These are phyloP conservation scores for Wakefieldia striispora DNA, from an alignment of 768 basidiomycete genomes.

Conservation along the genomic window DNA sequence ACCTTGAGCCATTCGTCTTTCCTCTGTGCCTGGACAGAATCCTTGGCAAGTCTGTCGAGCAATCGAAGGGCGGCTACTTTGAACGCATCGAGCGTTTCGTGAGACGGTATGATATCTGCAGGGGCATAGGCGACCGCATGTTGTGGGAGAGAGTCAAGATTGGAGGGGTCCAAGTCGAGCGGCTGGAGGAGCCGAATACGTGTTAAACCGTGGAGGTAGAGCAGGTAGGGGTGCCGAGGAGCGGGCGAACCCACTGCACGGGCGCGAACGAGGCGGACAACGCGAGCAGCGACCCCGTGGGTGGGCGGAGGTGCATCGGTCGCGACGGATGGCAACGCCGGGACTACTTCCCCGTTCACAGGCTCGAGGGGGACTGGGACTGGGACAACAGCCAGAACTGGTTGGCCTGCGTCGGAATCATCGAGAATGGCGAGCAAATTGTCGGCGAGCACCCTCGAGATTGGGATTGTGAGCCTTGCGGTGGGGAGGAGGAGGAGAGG, in stretches of 20 bases:
- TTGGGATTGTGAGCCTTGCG: slow-evolving; percentile 63
- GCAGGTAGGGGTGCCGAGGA: slow-evolving; percentile 57
- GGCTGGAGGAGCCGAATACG: slow-evolving; percentile 56
- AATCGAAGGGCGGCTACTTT: slow-evolving; percentile 64
- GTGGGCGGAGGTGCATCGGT: slow-evolving; percentile 36
- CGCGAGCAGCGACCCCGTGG: slow-evolving; percentile 69
- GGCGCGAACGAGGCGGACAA: slow-evolving; percentile 67
- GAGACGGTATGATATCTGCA: slow-evolving; percentile 42
- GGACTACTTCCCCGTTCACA: slow-evolving; percentile 3
- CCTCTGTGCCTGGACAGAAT: slow-evolving; percentile 42
- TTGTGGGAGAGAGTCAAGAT: slow-evolving; percentile 33
- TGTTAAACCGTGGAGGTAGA: slow-evolving; percentile 71
- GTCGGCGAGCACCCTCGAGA: slow-evolving; percentile 60
- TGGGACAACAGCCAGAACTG: slow-evolving; percentile 68
- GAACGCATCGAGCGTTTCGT: slow-evolving; percentile 62
- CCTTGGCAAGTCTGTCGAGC: slow-evolving; percentile 58
- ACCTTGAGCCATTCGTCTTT: slow-evolving; percentile 71
- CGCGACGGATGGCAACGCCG: neutral
- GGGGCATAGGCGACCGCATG: slow-evolving; percentile 49
- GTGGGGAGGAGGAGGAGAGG: slow-evolving; percentile 77
- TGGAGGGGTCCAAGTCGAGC: slow-evolving; percentile 27
- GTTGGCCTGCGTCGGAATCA: slow-evolving; percentile 60
- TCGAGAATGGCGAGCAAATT: slow-evolving; percentile 65
- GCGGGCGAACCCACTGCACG: slow-evolving; percentile 35
- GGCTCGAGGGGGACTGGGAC: slow-evolving; percentile 31